Evolutionary conservation across 2,329 filamentous ascomycete species (phyloP).

Genomic region (Ploettnerulaceae sp.): DNA sequence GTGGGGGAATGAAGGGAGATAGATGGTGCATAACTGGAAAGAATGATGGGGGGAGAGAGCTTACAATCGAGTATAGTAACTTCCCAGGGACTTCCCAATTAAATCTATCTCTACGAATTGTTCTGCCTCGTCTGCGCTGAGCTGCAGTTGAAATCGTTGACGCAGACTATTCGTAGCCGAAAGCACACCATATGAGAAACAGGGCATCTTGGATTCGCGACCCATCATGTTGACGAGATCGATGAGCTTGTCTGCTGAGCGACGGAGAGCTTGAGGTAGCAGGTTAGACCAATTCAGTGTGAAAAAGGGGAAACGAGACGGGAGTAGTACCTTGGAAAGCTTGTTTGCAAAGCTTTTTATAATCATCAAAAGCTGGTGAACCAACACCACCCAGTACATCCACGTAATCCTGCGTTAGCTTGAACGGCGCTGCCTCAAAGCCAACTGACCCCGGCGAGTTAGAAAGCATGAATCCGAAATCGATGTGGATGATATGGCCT

Average conservation of each 20-base stretch:
- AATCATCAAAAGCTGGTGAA: conserved; percentile 66
- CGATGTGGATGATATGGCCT: conserved; percentile 82
- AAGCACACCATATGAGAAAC: conserved; percentile 68
- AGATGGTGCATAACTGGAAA: background rate
- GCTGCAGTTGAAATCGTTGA: conserved; percentile 74
- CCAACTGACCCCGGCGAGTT: conserved; percentile 81
- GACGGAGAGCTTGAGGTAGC: conserved; percentile 60
- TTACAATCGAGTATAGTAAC: conserved; percentile 82
- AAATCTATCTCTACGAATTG: conserved; percentile 76
- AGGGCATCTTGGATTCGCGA: conserved; percentile 77
- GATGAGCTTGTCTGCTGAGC: conserved; percentile 75
- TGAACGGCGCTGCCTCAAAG: conserved; percentile 83
- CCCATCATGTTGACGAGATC: conserved; percentile 84
- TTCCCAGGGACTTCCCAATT: conserved; percentile 75
- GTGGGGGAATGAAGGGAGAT: background rate
- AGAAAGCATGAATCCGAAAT: conserved; percentile 86
- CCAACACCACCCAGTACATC: conserved; percentile 73
- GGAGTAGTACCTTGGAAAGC: conserved; percentile 67
- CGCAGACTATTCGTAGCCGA: conserved; percentile 66
- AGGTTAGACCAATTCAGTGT: background rate
- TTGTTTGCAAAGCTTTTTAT: conserved; percentile 75
- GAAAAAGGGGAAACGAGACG: background rate
- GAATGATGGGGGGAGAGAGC: conserved; percentile 30
- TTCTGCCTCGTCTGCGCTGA: conserved; percentile 77
- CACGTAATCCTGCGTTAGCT: conserved; percentile 80